A percentile compares a stretch with the other conserved stretches of the same genome.
Conservation (phyloP, 352 stramenopile species). For the Globisporangium okanoganense region DNA sequence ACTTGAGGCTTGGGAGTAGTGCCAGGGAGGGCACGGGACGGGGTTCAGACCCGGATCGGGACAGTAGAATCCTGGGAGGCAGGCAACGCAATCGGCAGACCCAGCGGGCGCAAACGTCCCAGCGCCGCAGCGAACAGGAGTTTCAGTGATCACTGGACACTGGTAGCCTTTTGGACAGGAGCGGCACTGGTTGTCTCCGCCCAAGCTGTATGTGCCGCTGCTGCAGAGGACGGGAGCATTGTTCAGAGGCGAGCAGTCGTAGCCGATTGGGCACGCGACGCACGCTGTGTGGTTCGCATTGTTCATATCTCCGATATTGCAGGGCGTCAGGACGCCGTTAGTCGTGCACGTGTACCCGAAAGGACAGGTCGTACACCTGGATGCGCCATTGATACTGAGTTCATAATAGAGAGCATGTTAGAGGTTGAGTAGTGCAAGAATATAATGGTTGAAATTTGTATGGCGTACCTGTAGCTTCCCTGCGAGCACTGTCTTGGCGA, state of each 20-base stretch:
- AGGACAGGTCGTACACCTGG: slow-evolving; percentile 37
- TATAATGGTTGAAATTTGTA: background rate
- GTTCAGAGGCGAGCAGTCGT: slow-evolving; percentile 10
- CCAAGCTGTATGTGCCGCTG: slow-evolving; percentile 8
- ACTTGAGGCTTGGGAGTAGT: slow-evolving; percentile 39
- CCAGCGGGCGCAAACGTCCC: slow-evolving; percentile 27
- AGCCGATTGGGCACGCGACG: slow-evolving; percentile 18
- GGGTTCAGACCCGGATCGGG: slow-evolving; percentile 37
- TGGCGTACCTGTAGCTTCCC: slow-evolving; percentile 32
- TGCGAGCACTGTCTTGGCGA: slow-evolving; percentile 27
- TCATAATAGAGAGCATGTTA: slow-evolving; percentile 10
- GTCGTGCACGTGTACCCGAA: slow-evolving; percentile 41
- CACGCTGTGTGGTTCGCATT: slow-evolving; percentile 34
- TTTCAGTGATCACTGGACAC: slow-evolving; percentile 30
- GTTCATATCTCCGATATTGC: slow-evolving; percentile 15
- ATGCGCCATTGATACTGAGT: slow-evolving; percentile 24
- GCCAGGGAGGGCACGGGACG: slow-evolving; percentile 29
- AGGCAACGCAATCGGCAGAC: slow-evolving; percentile 39
- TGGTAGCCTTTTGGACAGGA: slow-evolving; percentile 24
- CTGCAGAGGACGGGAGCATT: background rate
- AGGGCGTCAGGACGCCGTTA: slow-evolving; percentile 19
- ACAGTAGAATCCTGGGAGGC: slow-evolving; percentile 39
- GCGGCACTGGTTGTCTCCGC: slow-evolving; percentile 4
- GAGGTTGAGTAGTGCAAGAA: background rate
- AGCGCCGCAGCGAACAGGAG: slow-evolving; percentile 7